Evolutionary conservation across 225 moss, liverwort and hornwort species (phyloP).

Genomic region (Pleurozium schreberi): DNA sequence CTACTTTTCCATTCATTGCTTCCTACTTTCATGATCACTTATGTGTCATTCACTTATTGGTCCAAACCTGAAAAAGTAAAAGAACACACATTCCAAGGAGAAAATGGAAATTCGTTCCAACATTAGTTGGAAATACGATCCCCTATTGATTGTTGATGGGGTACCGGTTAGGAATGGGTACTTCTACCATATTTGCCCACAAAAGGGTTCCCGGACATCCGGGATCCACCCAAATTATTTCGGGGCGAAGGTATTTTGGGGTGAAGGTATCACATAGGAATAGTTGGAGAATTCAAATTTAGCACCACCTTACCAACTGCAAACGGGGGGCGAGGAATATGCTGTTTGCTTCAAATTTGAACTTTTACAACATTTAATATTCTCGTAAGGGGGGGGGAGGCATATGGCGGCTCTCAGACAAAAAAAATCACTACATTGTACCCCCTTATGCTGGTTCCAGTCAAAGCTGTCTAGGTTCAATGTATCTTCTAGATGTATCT

Average conservation of each 20-base stretch:
- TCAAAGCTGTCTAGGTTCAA: not conserved
- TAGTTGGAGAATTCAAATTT: not conserved
- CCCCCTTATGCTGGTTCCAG: not conserved
- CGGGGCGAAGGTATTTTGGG: no score
- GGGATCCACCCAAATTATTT: not conserved
- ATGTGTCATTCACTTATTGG: no score
- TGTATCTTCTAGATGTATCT: not conserved
- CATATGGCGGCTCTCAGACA: not conserved
- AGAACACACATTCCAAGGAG: no score
- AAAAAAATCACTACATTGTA: no score
- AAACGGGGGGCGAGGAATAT: not conserved
- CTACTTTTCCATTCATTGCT: no score
- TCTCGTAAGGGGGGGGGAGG: fast-evolving
- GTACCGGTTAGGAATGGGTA: no score
- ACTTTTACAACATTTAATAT: not conserved
- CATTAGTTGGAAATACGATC: no score
- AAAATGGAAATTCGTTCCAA: no score
- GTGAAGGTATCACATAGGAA: not conserved
- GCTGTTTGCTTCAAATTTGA: not conserved
- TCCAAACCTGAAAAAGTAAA: no score
- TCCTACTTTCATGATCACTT: no score
- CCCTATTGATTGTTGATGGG: no score
- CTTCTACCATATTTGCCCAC: fast-evolving
- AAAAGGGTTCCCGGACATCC: not conserved
- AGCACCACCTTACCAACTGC: not conserved